A percentile compares a stretch with the other conserved stretches of the same genome.
These are phyloP conservation scores for Chrysanthemum makinoi DNA, from an alignment of 129 eudicot genomes.

Conservation along the genomic window DNA sequence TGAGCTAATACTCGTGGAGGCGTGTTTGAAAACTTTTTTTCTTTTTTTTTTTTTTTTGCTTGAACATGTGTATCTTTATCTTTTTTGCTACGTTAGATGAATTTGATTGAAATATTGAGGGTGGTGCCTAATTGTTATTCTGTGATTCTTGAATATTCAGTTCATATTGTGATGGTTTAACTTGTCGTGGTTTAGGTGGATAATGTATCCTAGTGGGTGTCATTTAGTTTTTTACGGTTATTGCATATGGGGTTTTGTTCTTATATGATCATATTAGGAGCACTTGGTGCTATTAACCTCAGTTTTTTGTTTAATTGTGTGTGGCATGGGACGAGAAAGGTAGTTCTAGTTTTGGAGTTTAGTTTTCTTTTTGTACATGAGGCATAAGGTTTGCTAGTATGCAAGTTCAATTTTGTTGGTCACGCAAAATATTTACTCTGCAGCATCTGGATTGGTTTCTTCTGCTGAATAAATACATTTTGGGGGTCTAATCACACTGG, in stretches of 20 bases:
- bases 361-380: background rate
- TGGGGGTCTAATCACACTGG: background rate
- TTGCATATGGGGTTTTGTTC: conserved; percentile 5
- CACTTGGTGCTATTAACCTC: too few relatives aligned
- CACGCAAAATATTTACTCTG: background rate
- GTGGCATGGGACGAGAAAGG: conserved; percentile 5
- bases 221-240: background rate
- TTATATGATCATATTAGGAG: too few relatives aligned
- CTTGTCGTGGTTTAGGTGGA: conserved; percentile 9
- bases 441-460: conserved; percentile 13
- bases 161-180: background rate
- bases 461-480: conserved; percentile 11
- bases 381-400: conserved; percentile 11
- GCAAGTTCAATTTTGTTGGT: conserved; percentile 7
- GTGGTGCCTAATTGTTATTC: too few relatives aligned
- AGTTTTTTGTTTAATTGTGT: background rate
- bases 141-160: background rate
- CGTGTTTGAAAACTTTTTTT: background rate
- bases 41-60: too few relatives aligned
- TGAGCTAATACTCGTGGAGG: background rate
- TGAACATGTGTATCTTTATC: too few relatives aligned
- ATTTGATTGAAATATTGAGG: too few relatives aligned
- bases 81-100: too few relatives aligned
- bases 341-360: background rate
- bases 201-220: conserved; percentile 6